These are phyloP conservation scores for Choiromyces venosus DNA, from an alignment of 495 filamentous ascomycete genomes.

Conservation along the genomic window DNA sequence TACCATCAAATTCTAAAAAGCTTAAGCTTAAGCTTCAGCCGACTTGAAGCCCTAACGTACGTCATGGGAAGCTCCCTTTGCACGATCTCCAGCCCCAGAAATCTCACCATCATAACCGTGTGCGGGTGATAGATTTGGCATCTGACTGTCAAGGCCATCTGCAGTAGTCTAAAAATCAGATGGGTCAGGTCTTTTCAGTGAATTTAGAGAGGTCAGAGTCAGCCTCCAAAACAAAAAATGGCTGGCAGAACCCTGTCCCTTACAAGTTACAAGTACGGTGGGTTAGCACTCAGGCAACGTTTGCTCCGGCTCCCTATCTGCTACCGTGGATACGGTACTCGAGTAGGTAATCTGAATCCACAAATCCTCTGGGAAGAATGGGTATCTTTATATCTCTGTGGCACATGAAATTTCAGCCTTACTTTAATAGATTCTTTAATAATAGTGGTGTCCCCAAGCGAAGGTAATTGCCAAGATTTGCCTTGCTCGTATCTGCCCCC, in stretches of 20 bases:
- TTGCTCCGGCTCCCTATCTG: neutral
- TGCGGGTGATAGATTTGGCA: neutral
- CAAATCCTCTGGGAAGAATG: neutral
- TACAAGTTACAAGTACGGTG: no score
- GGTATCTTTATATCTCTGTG: neutral
- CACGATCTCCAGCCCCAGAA: neutral
- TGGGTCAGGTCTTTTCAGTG: neutral
- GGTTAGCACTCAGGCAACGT: neutral
- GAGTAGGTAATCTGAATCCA: neutral
- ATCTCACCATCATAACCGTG: neutral
- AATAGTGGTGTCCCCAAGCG: neutral
- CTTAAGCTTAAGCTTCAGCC: neutral
- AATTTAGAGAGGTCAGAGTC: neutral
- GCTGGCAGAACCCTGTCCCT: neutral
- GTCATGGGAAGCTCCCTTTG: no score
- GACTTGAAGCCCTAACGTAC: neutral
- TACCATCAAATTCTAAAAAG: neutral
- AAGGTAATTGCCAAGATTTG: neutral
- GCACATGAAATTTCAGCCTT: neutral
- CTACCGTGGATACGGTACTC: neutral
- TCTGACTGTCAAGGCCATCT: neutral
- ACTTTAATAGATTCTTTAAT: no score
- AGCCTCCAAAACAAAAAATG: neutral
- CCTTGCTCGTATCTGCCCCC: neutral
- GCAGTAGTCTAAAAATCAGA: neutral